Conservation (phyloP, 2,329 filamentous ascomycete species). For the Colletotrichum lupini region DNA sequence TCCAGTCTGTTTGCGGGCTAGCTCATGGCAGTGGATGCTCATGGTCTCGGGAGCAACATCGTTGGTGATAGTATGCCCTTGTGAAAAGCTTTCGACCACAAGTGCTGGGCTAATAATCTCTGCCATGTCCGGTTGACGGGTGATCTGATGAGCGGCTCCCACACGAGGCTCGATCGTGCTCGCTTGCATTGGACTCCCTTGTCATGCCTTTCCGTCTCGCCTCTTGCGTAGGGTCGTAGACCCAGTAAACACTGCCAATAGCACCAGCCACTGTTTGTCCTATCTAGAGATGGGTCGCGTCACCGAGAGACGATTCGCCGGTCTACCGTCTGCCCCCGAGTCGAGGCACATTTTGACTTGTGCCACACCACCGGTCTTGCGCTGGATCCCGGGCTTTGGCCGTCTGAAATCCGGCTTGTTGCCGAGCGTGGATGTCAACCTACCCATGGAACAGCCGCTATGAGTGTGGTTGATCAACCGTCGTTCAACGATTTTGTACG, state of each 20-base stretch:
- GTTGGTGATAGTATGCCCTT: background rate
- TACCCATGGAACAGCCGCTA: background rate
- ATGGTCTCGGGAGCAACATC: constrained; percentile 1
- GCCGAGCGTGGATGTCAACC: background rate
- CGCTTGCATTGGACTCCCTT: background rate
- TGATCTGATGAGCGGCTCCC: background rate
- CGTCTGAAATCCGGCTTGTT: constrained; percentile 8
- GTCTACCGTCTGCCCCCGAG: background rate
- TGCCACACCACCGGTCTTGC: background rate
- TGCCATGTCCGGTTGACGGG: background rate
- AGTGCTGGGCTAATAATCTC: constrained; percentile 1
- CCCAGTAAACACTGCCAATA: background rate
- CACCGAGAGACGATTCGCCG: background rate
- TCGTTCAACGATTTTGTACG: background rate
- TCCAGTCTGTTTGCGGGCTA: constrained; percentile 1
- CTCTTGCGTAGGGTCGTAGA: background rate
- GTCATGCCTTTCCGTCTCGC: background rate
- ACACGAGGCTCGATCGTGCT: background rate
- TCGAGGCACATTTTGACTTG: background rate
- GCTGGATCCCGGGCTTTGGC: background rate
- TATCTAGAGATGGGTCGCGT: background rate
- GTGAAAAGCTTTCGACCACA: background rate
- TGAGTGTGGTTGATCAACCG: background rate
- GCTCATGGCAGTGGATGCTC: constrained; percentile 11
- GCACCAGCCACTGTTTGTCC: background rate